Evolutionary conservation across 306 rosid genomes (phyloP).

Genomic region (Neltuma alba): DNA sequence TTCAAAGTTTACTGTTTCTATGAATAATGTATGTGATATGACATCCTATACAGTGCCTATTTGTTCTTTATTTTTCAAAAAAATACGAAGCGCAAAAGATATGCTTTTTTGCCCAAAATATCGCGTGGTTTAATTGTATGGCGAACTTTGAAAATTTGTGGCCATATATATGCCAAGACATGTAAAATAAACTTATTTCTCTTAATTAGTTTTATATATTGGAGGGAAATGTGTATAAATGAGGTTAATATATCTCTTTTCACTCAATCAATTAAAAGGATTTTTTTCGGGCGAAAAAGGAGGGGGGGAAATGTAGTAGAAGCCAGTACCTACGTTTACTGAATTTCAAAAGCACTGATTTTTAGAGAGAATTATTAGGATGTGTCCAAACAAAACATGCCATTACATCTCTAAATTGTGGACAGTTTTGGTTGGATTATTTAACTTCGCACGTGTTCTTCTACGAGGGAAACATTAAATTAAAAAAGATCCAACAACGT

Average conservation of each 20-base stretch:
- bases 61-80: background rate
- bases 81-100: no score
- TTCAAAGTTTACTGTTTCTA: background rate
- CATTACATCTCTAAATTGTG: background rate
- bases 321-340: background rate
- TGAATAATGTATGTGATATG: background rate
- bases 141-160: no score
- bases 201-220: no score
- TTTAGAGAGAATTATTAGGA: background rate
- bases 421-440: slow-evolving; percentile 33
- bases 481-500: no score
- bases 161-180: no score
- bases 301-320: background rate
- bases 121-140: no score
- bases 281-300: background rate
- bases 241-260: background rate
- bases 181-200: no score
- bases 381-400: slow-evolving; percentile 22
- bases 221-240: background rate
- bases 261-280: no score
- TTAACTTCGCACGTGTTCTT: background rate
- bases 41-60: background rate
- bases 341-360: background rate
- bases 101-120: background rate
- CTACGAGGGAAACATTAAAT: no score